Evolutionary conservation across 306 rosid genomes (phyloP).

Genomic region (Quillaja saponaria): DNA sequence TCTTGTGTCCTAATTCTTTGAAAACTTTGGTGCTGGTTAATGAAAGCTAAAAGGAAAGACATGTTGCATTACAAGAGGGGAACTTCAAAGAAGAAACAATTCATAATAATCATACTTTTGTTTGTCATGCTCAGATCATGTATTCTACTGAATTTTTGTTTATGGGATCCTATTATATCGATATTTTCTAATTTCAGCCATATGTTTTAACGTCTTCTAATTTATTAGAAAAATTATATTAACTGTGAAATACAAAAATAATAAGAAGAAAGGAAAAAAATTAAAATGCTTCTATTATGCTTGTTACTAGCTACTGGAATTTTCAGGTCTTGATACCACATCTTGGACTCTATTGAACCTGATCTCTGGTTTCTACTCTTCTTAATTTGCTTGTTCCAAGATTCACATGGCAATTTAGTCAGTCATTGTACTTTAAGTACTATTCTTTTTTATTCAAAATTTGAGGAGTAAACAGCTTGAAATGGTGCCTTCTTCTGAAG

Average conservation of each 20-base stretch:
- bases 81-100: too few relatives aligned
- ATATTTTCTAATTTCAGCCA: background rate
- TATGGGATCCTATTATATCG: too few relatives aligned
- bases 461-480: slow-evolving; percentile 6
- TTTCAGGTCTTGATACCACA: background rate
- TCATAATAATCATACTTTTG: too few relatives aligned
- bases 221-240: background rate
- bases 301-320: background rate
- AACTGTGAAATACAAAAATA: slow-evolving; percentile 1
- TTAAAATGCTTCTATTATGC: too few relatives aligned
- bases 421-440: slow-evolving; percentile 8
- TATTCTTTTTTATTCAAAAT: background rate
- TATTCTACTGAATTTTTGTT: too few relatives aligned
- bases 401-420: background rate
- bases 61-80: too few relatives aligned
- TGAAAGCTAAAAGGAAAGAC: too few relatives aligned
- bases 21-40: too few relatives aligned
- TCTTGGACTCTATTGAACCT: slow-evolving; percentile 4
- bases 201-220: slow-evolving; percentile 2
- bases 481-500: slow-evolving; percentile 12
- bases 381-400: background rate
- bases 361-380: slow-evolving; percentile 17
- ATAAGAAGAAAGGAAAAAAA: slow-evolving; percentile 5
- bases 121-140: too few relatives aligned
- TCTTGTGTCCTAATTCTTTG: too few relatives aligned